A percentile compares a stretch with the other conserved stretches of the same genome.
These are phyloP conservation scores for Curvularia hawaiiensis DNA, from an alignment of 2,329 filamentous ascomycete species.

Conservation along the genomic window DNA sequence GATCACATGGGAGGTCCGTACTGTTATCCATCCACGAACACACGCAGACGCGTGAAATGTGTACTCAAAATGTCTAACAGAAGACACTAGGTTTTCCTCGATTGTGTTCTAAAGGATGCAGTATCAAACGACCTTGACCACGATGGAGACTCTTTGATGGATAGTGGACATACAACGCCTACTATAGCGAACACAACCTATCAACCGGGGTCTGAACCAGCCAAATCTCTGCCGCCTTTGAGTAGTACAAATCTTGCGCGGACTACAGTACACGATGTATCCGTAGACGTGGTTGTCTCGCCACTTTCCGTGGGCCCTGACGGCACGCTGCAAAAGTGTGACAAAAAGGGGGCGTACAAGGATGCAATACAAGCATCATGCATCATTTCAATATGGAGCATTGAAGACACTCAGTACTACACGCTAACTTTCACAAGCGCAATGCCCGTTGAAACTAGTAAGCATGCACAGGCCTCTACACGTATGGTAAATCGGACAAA, in stretches of 20 bases:
- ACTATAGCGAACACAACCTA: conserved; percentile 23
- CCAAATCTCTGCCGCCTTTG: conserved; percentile 28
- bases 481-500: conserved; percentile 52
- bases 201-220: conserved; percentile 9
- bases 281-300: conserved; percentile 71
- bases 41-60: not conserved
- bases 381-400: conserved; percentile 78
- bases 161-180: conserved; percentile 39
- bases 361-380: conserved; percentile 67
- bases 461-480: conserved; percentile 34
- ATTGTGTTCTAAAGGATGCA: conserved; percentile 50
- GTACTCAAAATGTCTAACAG: not conserved
- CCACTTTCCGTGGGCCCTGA: conserved; percentile 36
- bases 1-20: conserved; percentile 56
- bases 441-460: conserved; percentile 21
- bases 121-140: conserved; percentile 16
- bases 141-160: conserved; percentile 19
- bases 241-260: conserved; percentile 46
- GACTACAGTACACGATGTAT: conserved; percentile 61
- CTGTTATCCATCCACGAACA: not conserved
- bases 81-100: conserved; percentile 49
- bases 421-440: conserved; percentile 76
- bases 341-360: conserved; percentile 22
- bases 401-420: conserved; percentile 70
- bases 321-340: conserved; percentile 17